Conservation (phyloP, 208 protist genomes). For the Spongospora subterranea region DNA sequence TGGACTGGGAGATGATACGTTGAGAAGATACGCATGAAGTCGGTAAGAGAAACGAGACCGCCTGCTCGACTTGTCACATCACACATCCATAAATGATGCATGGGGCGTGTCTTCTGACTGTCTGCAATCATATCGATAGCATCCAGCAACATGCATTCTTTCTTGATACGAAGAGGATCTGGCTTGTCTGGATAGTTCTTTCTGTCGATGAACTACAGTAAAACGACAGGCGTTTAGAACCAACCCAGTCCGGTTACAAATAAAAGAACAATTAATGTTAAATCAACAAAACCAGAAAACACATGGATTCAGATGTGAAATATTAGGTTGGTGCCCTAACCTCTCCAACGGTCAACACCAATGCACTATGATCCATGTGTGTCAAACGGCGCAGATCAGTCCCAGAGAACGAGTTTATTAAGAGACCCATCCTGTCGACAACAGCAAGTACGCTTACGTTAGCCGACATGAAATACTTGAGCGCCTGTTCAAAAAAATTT, state of each 20-base stretch:
- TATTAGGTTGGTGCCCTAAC: background rate
- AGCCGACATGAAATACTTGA: background rate
- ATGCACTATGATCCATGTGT: background rate
- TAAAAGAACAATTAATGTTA: too few species aligned
- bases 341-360: background rate
- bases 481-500: too few species aligned
- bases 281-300: too few species aligned
- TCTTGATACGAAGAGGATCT: too few species aligned
- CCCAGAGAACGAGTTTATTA: background rate
- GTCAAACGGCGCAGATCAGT: background rate
- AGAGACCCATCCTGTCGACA: background rate
- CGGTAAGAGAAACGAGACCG: background rate
- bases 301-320: too few species aligned
- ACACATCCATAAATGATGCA: background rate
- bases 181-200: too few species aligned
- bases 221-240: too few species aligned
- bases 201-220: too few species aligned
- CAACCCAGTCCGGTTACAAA: too few species aligned
- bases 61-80: background rate
- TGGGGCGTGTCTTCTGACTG: background rate
- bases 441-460: slow-evolving; percentile 3
- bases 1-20: background rate
- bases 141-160: background rate
- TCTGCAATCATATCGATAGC: background rate
- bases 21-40: background rate